Percentiles rank a stretch among this genome's conserved stretches.
phyloP scores from a whole-genome alignment of 2,329 filamentous ascomycete species.

The Parafenestella ontariensis region DNA sequence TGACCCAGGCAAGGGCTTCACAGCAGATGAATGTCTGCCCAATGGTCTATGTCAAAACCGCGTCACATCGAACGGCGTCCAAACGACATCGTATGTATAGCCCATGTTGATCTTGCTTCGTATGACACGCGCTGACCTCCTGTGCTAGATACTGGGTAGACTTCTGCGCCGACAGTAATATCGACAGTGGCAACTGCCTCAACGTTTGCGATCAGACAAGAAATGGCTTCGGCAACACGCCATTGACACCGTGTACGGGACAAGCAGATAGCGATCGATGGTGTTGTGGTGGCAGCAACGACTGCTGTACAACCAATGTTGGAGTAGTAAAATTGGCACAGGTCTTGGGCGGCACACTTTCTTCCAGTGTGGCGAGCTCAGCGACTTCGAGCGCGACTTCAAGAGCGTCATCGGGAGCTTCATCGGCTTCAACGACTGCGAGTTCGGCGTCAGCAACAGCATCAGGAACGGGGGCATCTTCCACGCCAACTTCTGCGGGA shows the following conservation, averaged over 20 bases:
- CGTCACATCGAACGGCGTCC: neutral
- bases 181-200: slow-evolving; percentile 1
- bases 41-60: slow-evolving; percentile 8
- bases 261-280: slow-evolving; percentile 4
- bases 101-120: neutral
- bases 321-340: neutral
- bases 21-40: slow-evolving; percentile 5
- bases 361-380: neutral
- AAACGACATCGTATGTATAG: neutral
- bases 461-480: neutral
- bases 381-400: neutral
- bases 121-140: neutral
- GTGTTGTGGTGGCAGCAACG: slow-evolving; percentile 4
- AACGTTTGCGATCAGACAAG: slow-evolving; percentile 1
- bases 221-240: neutral
- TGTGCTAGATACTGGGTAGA: slow-evolving; percentile 1
- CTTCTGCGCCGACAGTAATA: slow-evolving; percentile 1
- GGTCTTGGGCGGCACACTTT: neutral
- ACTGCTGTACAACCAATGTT: slow-evolving; percentile 2
- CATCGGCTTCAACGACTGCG: neutral
- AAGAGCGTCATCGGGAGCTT: neutral
- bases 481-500: neutral
- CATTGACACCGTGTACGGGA: slow-evolving; percentile 1
- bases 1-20: neutral
- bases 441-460: neutral